Evolutionary conservation across 2,329 filamentous ascomycete species (phyloP).

Genomic region (Cercospora brassicicola): DNA sequence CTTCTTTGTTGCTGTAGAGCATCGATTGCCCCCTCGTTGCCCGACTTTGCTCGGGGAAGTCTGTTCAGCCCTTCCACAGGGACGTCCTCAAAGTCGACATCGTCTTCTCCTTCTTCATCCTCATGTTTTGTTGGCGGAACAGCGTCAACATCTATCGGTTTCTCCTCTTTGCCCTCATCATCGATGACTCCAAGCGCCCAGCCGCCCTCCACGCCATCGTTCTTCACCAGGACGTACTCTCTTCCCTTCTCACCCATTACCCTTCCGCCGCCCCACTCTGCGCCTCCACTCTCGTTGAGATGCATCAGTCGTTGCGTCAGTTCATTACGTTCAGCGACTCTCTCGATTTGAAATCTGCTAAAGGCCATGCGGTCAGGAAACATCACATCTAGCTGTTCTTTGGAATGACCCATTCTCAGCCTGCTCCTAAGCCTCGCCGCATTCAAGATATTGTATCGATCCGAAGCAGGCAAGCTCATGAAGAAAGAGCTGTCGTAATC

Average conservation of each 20-base stretch:
- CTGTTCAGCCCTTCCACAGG: slow-evolving; percentile 87
- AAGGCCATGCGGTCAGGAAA: slow-evolving; percentile 98
- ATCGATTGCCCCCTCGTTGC: slow-evolving; percentile 27
- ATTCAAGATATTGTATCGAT: slow-evolving; percentile 96
- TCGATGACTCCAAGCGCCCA: slow-evolving; percentile 95
- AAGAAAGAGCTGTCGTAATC: slow-evolving; percentile 98
- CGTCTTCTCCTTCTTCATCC: slow-evolving; percentile 57
- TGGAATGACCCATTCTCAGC: slow-evolving; percentile 91
- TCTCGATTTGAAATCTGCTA: slow-evolving; percentile 91
- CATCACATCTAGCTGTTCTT: slow-evolving; percentile 94
- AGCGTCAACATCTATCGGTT: slow-evolving; percentile 88
- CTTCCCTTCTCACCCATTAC: slow-evolving; percentile 83
- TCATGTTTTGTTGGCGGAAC: slow-evolving; percentile 54
- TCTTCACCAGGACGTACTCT: slow-evolving; percentile 95
- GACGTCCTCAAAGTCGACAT: slow-evolving; percentile 85
- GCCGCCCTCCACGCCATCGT: slow-evolving; percentile 89
- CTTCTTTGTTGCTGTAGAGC: slow-evolving; percentile 48
- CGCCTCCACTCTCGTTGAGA: slow-evolving; percentile 76
- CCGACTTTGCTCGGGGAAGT: slow-evolving; percentile 62
- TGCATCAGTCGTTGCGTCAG: slow-evolving; percentile 94
- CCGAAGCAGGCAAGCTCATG: slow-evolving; percentile 79
- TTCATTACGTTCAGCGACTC: slow-evolving; percentile 88
- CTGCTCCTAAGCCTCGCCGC: slow-evolving; percentile 84
- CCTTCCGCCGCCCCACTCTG: slow-evolving; percentile 66
- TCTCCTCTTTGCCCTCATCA: slow-evolving; percentile 76